Percentiles rank a stretch among this genome's conserved stretches.
phyloP scores from a whole-genome alignment of 139 green algal species.

The Chlorella sorokiniana region DNA sequence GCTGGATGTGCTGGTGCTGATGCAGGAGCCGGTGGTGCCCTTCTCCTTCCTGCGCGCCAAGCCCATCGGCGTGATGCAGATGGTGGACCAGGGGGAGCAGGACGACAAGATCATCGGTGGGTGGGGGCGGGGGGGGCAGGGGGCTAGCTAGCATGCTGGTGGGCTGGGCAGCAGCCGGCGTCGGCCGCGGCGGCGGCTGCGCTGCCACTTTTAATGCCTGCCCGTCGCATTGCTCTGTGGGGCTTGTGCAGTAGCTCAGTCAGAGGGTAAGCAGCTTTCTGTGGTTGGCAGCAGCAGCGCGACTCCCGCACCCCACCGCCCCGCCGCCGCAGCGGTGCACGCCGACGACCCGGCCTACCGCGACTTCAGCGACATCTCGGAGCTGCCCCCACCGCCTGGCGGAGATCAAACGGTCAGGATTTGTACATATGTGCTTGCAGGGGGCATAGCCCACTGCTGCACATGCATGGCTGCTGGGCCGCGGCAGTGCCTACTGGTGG shows the following conservation, averaged over 20 bases:
- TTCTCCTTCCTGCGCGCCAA: constrained; percentile 88
- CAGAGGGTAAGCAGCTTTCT: no score
- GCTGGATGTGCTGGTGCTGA: constrained; percentile 92
- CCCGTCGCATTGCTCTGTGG: no score
- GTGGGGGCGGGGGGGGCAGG: constrained; percentile 4
- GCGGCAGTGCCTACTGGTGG: no score
- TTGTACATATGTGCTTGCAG: neutral
- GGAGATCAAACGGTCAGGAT: constrained; percentile 71
- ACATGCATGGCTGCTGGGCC: neutral
- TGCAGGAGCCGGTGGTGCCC: constrained; percentile 89
- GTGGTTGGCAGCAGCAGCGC: no score
- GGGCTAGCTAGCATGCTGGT: neutral
- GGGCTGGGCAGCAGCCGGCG: neutral
- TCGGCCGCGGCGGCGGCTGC: neutral
- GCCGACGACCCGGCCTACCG: constrained; percentile 91
- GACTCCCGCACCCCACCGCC: neutral
- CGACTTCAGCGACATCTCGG: constrained; percentile 84
- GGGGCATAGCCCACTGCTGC: no score
- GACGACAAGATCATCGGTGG: constrained; percentile 74
- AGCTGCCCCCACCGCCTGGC: constrained; percentile 90
- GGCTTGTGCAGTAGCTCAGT: no score
- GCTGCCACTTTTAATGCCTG: no score
- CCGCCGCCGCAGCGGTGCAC: neutral
- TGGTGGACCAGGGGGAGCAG: constrained; percentile 93
- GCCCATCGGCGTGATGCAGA: constrained; percentile 95